A percentile compares a stretch with the other conserved stretches of the same genome.
Conservation (phyloP, 2,329 filamentous ascomycete genomes). For the Blumeriella jaapii region DNA sequence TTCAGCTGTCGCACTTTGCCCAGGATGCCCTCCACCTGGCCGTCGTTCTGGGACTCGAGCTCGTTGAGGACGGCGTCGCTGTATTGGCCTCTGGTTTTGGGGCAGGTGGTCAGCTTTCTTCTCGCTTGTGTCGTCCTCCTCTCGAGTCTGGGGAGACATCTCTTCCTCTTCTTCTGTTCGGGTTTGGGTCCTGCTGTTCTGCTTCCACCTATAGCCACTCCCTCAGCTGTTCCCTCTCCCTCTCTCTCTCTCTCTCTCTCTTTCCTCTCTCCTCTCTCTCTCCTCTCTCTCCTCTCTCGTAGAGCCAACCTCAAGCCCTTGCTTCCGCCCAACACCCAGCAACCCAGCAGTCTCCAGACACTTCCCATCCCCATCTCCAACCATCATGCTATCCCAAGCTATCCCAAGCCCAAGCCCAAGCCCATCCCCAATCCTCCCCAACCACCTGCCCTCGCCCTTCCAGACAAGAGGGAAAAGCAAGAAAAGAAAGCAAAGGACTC, state of each 20-base stretch:
- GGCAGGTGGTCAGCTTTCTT: neutral
- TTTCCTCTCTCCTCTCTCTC: neutral
- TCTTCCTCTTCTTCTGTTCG: neutral
- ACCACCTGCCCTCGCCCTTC: neutral
- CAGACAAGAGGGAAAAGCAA: neutral
- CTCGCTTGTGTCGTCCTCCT: too few relatives aligned
- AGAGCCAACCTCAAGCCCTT: too few relatives aligned
- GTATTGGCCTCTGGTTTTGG: constrained; percentile 64
- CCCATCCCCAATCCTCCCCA: neutral
- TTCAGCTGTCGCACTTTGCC: constrained; percentile 86
- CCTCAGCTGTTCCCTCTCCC: neutral
- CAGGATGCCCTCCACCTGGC: constrained; percentile 78
- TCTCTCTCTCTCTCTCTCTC: neutral
- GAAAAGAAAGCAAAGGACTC: constrained; percentile 34
- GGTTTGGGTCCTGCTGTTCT: neutral
- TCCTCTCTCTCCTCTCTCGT: neutral
- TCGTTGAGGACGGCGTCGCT: constrained; percentile 84
- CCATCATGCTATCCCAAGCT: too few relatives aligned
- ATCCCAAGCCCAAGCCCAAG: too few relatives aligned
- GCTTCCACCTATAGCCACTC: neutral
- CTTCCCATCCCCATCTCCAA: too few relatives aligned
- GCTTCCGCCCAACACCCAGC: too few relatives aligned
- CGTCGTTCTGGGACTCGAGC: constrained; percentile 90
- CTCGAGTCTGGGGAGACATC: too few relatives aligned
- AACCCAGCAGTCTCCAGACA: neutral